Evolutionary conservation across 2,329 filamentous ascomycete species (phyloP), one percentile per base, ranked within the genome.

Genomic region (Phialophora tarda): DNA sequence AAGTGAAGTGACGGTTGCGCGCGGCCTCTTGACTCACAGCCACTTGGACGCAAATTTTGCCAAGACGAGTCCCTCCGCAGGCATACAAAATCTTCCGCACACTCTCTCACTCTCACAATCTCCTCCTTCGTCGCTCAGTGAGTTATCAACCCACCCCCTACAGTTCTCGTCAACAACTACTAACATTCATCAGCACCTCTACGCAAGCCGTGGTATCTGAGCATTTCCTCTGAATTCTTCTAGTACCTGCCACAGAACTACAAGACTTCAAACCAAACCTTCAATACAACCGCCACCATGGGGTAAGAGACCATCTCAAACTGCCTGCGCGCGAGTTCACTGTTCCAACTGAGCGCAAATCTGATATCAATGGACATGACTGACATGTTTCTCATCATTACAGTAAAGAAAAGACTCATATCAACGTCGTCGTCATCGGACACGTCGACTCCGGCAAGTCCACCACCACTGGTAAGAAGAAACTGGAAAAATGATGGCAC

Each of bases 381-480:
- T 70, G 60, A 70, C 67, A 68, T 66, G 56, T 62, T 34, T 50
- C 63, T 62, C 24, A 59, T 30, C 69, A 54, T 59, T 73, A 77
- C 80, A 94, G 93, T 91, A 98, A 92, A 88, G 89, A 97, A 79
- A 96, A 96, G 91, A 85, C 83, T 84, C 94, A 98, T 84, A 92
- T 98, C 85, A 93, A 93, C 91, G 91, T 97, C 84, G 93, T 97
- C 85, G 93, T 97, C 84, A 96, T 96, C 88, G 93, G 93, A 88
- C 94, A 97, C 90, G 93, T 97, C 92, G 93, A 97, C 86, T 96
- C 93, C 84, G 94, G 93, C 86, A 97, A 97, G 90, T 97, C 93
- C 77, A 97, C 93, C 83, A 97, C 93, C 83, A 91, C 89, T 77
- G 89, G 91, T 92, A 89, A 91, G 89, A 75, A 58, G 47, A 68